Conservation (phyloP, 2,329 filamentous ascomycete species). For the Beauveria rudraprayagi region DNA sequence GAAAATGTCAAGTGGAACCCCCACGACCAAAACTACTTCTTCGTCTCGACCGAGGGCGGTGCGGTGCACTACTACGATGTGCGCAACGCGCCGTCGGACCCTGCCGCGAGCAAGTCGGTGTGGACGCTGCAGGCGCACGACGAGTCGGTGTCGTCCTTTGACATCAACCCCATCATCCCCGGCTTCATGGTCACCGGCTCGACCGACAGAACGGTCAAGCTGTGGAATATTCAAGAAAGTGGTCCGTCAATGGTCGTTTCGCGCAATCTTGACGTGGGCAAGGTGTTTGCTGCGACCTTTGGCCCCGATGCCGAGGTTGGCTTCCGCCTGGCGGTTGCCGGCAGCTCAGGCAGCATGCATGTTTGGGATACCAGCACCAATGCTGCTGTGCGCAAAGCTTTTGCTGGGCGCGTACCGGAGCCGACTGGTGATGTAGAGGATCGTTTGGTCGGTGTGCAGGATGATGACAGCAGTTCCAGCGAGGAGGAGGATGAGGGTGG, state of each 20-base stretch:
- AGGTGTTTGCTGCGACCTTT: conserved; percentile 86
- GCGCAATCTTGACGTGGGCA: conserved; percentile 86
- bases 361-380: conserved; percentile 98
- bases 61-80: conserved; percentile 88
- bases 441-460: conserved; percentile 65
- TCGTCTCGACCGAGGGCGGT: conserved; percentile 86
- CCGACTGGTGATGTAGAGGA: conserved; percentile 57
- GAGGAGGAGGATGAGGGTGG: conserved; percentile 48
- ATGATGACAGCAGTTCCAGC: conserved; percentile 59
- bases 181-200: conserved; percentile 92
- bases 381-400: conserved; percentile 71
- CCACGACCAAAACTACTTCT: conserved; percentile 89
- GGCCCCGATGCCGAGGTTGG: conserved; percentile 85
- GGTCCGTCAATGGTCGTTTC: conserved; percentile 87
- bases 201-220: conserved; percentile 88
- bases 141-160: conserved; percentile 82
- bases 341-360: conserved; percentile 85
- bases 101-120: conserved; percentile 69
- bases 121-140: conserved; percentile 97
- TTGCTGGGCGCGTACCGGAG: conserved; percentile 59
- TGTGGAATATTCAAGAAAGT: conserved; percentile 80
- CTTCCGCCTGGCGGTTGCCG: conserved; percentile 86
- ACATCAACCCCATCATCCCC: conserved; percentile 81
- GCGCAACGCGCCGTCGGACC: conserved; percentile 64
- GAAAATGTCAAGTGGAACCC: conserved; percentile 91